Percentiles rank a stretch among this genome's conserved stretches.
Conservation (phyloP, 257 asterid species). For the Primulina huaijiensis region DNA sequence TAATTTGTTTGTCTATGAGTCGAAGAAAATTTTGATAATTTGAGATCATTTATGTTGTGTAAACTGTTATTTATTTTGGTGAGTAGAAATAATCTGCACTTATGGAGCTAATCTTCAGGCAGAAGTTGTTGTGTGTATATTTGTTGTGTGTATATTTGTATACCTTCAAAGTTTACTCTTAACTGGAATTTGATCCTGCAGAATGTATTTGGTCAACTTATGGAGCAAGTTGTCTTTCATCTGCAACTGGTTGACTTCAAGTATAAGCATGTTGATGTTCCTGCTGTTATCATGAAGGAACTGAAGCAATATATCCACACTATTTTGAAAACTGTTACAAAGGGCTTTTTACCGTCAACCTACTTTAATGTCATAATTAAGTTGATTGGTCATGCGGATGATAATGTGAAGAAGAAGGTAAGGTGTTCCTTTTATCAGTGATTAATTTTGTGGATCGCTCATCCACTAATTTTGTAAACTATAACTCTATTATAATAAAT, state of each 20-base stretch:
- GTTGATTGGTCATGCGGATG: conserved; percentile 57
- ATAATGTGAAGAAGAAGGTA: conserved; percentile 73
- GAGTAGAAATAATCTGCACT: conserved; percentile 3
- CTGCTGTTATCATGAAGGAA: conserved; percentile 55
- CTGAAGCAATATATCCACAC: conserved; percentile 54
- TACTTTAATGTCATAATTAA: conserved; percentile 59
- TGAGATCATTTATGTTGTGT: background rate
- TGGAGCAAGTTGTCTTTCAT: conserved; percentile 71
- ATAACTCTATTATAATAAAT: no score
- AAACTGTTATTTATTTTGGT: background rate
- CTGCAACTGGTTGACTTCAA: conserved; percentile 50
- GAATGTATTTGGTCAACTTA: conserved; percentile 62
- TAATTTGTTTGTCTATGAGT: conserved; percentile 3
- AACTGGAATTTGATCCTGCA: conserved; percentile 39
- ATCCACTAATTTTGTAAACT: no score
- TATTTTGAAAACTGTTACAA: conserved; percentile 49
- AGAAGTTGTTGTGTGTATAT: background rate
- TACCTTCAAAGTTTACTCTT: conserved; percentile 12
- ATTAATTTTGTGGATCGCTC: no score
- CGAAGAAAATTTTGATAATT: background rate
- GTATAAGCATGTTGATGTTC: conserved; percentile 45
- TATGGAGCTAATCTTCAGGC: conserved; percentile 1
- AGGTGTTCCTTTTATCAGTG: background rate
- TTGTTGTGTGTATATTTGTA: background rate
- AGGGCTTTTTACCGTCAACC: conserved; percentile 58